Base-by-base conservation (phyloP, 768 basidiomycete genomes). In the Paxillus ammoniavirescens region DNA sequence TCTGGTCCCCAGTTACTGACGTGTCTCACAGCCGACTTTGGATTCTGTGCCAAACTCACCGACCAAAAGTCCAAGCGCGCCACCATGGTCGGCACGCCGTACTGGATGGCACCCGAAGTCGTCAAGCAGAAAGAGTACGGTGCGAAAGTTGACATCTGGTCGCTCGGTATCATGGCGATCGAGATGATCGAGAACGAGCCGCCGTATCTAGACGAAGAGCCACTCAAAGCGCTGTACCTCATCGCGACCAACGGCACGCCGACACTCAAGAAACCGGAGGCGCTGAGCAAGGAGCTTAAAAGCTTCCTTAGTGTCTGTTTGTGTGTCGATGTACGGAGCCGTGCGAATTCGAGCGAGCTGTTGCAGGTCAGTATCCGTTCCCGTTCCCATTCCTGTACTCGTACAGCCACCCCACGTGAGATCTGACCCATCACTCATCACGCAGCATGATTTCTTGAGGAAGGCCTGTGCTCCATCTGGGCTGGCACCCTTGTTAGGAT, bases 41-140 rank as follows among this genome's bases (percentile, higher is more conserved):
- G 94, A 42, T 97, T 96, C 77, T 96, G 93, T 60, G 94, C 94
- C 53, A 95, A 96, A 69, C 78, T 98, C 28, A 95, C 94, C 1
- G 93, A 95, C 63, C 91, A 96, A 73, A 97, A 96, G 70, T 94
- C 91, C 40, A 96, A 96, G 72, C 89, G 94, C 49, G 93, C 93
- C 30, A 96, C 93, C n/a, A 96, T 96, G 94, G 93, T 97, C 4
- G 94, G 94, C 33, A 96, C 93, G 10, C 94, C 94, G 1, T 96
- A 96, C 72, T 96, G 94, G 94, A 97, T 97, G 94, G 94, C 94
- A 3, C 94, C 94, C n/a, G 94, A 97, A 70, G 93, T 97, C 49
- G 93, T 97, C 63, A 95, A 93, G 73, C 91, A 94, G 69, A 95
- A 96, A 72, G 93, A 94, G 71, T 97, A 97, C 65, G 93, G 94